Evolutionary conservation across 768 basidiomycete species (phyloP).

Genomic region (Mycena olivaceomarginata): DNA sequence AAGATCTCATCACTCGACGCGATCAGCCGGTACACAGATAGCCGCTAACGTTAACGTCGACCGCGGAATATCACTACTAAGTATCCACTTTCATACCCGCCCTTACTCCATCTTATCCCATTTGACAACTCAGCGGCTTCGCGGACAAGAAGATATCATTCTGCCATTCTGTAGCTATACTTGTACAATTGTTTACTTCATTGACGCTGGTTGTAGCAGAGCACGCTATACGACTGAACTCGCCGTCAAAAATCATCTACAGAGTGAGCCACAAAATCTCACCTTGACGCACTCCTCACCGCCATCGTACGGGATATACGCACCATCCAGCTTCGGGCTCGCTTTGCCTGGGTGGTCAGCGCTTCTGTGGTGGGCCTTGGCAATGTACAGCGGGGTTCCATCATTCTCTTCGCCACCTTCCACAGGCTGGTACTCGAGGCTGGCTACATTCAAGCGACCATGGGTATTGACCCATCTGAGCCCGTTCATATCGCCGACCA

Average conservation of each 20-base stretch:
- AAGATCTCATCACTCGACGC: slow-evolving; percentile 14
- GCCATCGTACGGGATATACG: slow-evolving; percentile 73
- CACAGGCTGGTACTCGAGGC: slow-evolving; percentile 71
- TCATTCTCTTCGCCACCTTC: slow-evolving; percentile 82
- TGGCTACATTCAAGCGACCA: slow-evolving; percentile 65
- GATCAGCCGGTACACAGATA: background rate
- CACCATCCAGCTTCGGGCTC: slow-evolving; percentile 71
- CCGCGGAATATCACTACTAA: too few relatives aligned
- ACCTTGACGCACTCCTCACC: slow-evolving; percentile 74
- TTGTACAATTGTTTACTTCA: background rate
- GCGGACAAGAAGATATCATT: background rate
- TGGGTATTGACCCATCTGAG: slow-evolving; percentile 74
- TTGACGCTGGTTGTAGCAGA: slow-evolving; percentile 39
- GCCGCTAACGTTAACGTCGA: too few relatives aligned
- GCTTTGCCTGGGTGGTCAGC: slow-evolving; percentile 81
- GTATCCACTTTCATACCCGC: too few relatives aligned
- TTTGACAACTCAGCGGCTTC: too few relatives aligned
- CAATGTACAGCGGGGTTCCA: slow-evolving; percentile 77
- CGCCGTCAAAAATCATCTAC: background rate
- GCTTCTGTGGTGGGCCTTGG: slow-evolving; percentile 71
- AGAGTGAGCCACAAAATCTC: slow-evolving; percentile 28
- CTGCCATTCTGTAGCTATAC: slow-evolving; percentile 2
- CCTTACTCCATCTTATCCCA: too few relatives aligned
- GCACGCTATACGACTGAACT: slow-evolving; percentile 36
- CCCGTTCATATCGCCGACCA: slow-evolving; percentile 76